phyloP scores from a whole-genome alignment of 2,329 filamentous ascomycete species.

The Colletotrichum falcatum region DNA sequence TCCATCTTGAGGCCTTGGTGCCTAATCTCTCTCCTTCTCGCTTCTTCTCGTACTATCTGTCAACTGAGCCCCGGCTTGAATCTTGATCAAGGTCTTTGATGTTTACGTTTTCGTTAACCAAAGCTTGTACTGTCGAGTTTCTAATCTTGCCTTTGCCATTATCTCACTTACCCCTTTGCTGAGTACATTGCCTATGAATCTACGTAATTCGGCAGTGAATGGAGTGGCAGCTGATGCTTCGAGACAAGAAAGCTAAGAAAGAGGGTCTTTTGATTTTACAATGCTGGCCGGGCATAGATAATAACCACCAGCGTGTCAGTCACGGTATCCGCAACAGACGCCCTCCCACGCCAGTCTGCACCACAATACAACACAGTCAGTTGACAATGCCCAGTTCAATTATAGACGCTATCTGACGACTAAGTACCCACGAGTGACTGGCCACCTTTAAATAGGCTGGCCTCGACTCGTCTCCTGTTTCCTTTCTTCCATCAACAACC shows the following conservation, averaged over 20 bases:
- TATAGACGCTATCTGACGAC: neutral
- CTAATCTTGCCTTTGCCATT: too few relatives aligned
- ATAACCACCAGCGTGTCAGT: neutral
- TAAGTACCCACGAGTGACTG: neutral
- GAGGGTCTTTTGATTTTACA: neutral
- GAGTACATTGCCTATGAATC: too few relatives aligned
- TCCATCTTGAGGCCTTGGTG: neutral
- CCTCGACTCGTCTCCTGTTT: neutral
- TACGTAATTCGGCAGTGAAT: neutral
- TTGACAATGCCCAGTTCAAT: neutral
- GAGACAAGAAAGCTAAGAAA: neutral
- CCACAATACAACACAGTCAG: neutral
- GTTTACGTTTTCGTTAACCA: too few relatives aligned
- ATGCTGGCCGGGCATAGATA: neutral
- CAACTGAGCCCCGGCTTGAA: neutral
- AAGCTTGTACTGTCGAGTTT: neutral
- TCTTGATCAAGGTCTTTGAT: neutral
- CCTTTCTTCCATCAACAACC: neutral
- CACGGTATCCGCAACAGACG: neutral
- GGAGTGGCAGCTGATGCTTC: neutral
- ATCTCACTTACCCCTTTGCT: too few relatives aligned
- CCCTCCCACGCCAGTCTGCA: too few relatives aligned
- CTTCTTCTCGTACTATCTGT: neutral
- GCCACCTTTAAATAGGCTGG: too few relatives aligned
- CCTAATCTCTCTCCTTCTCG: neutral